Percentiles rank a stretch among this genome's conserved stretches.
Conservation (phyloP, 768 basidiomycete genomes). For the Psilocybe azurescens region DNA sequence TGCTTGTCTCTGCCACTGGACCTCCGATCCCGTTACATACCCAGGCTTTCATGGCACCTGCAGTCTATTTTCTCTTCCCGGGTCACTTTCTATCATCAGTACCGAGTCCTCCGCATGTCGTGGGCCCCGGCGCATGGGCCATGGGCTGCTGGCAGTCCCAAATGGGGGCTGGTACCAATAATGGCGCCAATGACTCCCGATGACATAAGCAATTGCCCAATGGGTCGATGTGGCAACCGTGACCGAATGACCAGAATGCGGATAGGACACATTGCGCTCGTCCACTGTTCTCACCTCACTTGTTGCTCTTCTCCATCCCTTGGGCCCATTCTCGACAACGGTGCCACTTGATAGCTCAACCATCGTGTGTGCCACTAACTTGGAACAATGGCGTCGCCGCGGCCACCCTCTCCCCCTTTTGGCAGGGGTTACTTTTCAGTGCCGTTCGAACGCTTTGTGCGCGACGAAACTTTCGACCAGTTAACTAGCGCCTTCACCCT, state of each 20-base stretch:
- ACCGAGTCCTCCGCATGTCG: background rate
- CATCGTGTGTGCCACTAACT: background rate
- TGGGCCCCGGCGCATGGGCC: background rate
- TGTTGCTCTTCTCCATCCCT: slow-evolving; percentile 1
- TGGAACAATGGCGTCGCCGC: slow-evolving; percentile 40
- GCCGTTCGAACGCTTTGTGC: slow-evolving; percentile 74
- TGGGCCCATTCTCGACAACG: background rate
- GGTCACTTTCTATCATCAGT: background rate
- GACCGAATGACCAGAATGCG: slow-evolving; percentile 3
- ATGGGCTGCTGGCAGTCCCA: background rate
- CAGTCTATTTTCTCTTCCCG: too few relatives aligned
- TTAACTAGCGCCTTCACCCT: slow-evolving; percentile 86
- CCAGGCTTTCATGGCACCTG: background rate
- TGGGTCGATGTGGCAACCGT: slow-evolving; percentile 18
- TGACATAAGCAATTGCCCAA: slow-evolving; percentile 14
- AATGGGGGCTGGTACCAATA: background rate
- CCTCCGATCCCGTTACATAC: too few relatives aligned
- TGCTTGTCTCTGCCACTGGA: background rate
- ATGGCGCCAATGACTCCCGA: background rate
- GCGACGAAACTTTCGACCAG: slow-evolving; percentile 73
- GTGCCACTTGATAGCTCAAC: slow-evolving; percentile 4
- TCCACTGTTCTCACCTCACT: slow-evolving; percentile 2
- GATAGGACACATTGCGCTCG: background rate
- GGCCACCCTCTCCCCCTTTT: slow-evolving; percentile 50
- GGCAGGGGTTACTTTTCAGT: slow-evolving; percentile 64